Percentiles rank a stretch among this genome's conserved stretches.
These are phyloP conservation scores for Boletus austroedulis DNA, from an alignment of 1,284 basidiomycete species.

Conservation along the genomic window DNA sequence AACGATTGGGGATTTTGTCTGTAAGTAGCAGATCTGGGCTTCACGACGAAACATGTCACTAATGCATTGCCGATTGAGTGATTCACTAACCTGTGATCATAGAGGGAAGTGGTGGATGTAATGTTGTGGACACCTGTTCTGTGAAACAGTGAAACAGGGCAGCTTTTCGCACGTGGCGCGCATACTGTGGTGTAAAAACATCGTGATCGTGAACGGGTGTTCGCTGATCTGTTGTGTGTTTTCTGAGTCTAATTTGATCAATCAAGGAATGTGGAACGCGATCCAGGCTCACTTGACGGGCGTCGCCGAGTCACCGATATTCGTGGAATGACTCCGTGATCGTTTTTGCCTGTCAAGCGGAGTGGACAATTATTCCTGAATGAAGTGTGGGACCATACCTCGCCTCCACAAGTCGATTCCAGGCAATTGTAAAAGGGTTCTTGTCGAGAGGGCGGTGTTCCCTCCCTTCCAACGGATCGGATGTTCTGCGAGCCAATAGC, in stretches of 20 bases:
- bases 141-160: not conserved
- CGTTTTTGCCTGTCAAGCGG: constrained; percentile 21
- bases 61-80: not conserved
- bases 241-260: constrained; percentile 13
- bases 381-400: constrained; percentile 12
- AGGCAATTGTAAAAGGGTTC: constrained; percentile 29
- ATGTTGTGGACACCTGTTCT: constrained; percentile 12
- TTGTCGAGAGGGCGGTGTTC: not conserved
- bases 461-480: not conserved
- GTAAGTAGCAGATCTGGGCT: constrained; percentile 5
- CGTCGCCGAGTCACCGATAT: not conserved
- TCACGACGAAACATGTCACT: constrained; percentile 2
- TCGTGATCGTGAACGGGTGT: not conserved
- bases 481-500: constrained; percentile 7
- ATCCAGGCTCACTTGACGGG: constrained; percentile 22
- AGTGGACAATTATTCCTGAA: constrained; percentile 4
- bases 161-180: not conserved
- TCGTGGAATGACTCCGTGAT: constrained; percentile 17
- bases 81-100: constrained; percentile 13
- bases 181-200: constrained; percentile 15
- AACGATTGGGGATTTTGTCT: not conserved
- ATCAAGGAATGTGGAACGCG: not conserved
- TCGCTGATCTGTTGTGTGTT: constrained; percentile 1
- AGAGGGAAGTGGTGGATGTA: not conserved
- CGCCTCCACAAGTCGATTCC: constrained; percentile 22